Percentiles rank a stretch among this genome's conserved stretches.
phyloP scores from a whole-genome alignment of 2,329 filamentous ascomycete genomes.

The Beauveria caledonica region DNA sequence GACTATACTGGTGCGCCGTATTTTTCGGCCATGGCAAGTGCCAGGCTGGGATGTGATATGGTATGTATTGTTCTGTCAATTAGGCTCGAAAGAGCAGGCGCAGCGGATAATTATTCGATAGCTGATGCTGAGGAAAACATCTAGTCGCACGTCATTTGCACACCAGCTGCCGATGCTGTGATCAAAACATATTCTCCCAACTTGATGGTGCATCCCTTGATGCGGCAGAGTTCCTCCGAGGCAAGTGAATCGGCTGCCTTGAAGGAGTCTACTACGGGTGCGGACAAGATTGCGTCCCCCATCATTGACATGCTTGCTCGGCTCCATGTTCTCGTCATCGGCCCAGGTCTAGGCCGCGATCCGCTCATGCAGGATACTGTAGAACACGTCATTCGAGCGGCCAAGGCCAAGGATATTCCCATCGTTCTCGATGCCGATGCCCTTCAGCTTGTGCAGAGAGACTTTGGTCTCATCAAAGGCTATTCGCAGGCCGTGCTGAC shows the following conservation, averaged over 20 bases:
- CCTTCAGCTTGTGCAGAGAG: constrained; percentile 64
- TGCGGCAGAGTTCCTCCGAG: constrained; percentile 59
- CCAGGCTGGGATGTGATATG: constrained; percentile 83
- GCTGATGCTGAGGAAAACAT: neutral
- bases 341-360: constrained; percentile 86
- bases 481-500: constrained; percentile 83
- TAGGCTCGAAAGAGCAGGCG: no score
- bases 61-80: constrained; percentile 35
- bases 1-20: constrained; percentile 97
- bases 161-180: constrained; percentile 73
- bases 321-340: constrained; percentile 86
- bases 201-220: constrained; percentile 94
- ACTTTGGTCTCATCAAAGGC: constrained; percentile 69
- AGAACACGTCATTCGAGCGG: constrained; percentile 68
- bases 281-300: constrained; percentile 52
- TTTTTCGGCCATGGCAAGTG: constrained; percentile 96
- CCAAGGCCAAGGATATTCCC: constrained; percentile 61
- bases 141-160: constrained; percentile 91
- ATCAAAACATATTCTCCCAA: constrained; percentile 98
- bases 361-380: constrained; percentile 83
- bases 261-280: constrained; percentile 21
- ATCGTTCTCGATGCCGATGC: constrained; percentile 92
- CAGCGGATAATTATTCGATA: neutral
- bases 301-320: constrained; percentile 77
- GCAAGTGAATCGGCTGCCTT: constrained; percentile 38